Evolutionary conservation across 75 land plant species (phyloP).

Genomic region (Chamaecyparis obtusa): DNA sequence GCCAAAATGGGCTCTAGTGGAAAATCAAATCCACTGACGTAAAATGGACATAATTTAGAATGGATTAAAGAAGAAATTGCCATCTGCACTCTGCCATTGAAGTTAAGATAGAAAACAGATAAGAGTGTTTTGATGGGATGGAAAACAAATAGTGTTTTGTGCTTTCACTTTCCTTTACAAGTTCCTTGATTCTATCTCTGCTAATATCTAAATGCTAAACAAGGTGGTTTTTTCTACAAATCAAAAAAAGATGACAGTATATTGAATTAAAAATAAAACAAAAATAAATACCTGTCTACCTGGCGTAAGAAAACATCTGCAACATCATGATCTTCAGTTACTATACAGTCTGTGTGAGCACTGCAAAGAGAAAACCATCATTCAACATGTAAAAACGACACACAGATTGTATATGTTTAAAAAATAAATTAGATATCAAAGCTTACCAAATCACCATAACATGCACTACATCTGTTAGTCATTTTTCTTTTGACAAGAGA

Average conservation of each 20-base stretch:
- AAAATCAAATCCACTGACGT: background rate
- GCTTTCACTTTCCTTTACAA: background rate
- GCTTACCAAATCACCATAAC: background rate
- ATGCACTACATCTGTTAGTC: background rate
- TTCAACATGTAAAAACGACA: background rate
- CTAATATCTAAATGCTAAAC: background rate
- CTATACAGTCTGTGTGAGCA: slow-evolving; percentile 93
- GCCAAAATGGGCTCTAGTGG: background rate
- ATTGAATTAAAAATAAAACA: background rate
- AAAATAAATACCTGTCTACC: slow-evolving; percentile 78
- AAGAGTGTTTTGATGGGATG: background rate
- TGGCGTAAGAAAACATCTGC: slow-evolving; percentile 77
- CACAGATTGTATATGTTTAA: background rate
- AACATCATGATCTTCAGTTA: slow-evolving; percentile 64
- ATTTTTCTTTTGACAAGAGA: no score
- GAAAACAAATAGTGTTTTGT: background rate
- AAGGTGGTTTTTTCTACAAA: background rate
- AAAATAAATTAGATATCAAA: background rate
- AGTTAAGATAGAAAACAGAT: background rate
- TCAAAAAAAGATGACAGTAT: background rate
- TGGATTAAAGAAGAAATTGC: background rate
- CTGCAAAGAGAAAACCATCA: slow-evolving; percentile 37
- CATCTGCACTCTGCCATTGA: background rate
- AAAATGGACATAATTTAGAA: background rate
- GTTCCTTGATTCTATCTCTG: background rate